Percentiles rank a stretch among this genome's conserved stretches.
phyloP scores from a whole-genome alignment of 768 basidiomycete species.

The Termitomyces sp. region DNA sequence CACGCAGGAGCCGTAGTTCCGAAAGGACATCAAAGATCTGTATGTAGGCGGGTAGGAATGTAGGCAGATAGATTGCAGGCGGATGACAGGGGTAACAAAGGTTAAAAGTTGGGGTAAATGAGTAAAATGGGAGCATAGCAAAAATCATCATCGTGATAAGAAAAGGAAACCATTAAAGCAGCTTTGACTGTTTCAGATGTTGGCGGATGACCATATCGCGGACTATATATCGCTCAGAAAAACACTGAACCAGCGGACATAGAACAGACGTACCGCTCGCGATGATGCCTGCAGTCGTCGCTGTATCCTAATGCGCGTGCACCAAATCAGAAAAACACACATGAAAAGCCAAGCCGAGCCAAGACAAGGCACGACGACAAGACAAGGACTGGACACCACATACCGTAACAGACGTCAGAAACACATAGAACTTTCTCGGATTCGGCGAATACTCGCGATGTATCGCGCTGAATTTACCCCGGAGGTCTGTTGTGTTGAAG shows the following conservation, averaged over 20 bases:
- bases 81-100: not conserved
- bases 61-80: not conserved
- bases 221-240: too few relatives aligned
- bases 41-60: too few relatives aligned
- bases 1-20: too few relatives aligned
- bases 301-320: conserved; percentile 40
- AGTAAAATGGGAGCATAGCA: not conserved
- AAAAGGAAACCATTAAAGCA: conserved; percentile 36
- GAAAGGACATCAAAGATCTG: too few relatives aligned
- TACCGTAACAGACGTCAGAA: conserved; percentile 59
- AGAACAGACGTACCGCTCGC: conserved; percentile 21
- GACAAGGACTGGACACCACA: too few relatives aligned
- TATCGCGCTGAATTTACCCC: conserved; percentile 44
- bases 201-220: conserved; percentile 81
- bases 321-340: not conserved
- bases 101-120: too few relatives aligned
- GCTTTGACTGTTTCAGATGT: conserved; percentile 68
- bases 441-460: conserved; percentile 49
- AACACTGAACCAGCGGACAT: too few relatives aligned
- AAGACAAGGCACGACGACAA: not conserved
- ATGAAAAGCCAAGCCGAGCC: not conserved
- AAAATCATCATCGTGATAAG: not conserved
- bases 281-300: conserved; percentile 48
- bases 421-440: conserved; percentile 51
- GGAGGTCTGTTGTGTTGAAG: conserved; percentile 28